phyloP scores from a whole-genome alignment of 1,139 yeast species.

The Meyerozyma sp. region DNA sequence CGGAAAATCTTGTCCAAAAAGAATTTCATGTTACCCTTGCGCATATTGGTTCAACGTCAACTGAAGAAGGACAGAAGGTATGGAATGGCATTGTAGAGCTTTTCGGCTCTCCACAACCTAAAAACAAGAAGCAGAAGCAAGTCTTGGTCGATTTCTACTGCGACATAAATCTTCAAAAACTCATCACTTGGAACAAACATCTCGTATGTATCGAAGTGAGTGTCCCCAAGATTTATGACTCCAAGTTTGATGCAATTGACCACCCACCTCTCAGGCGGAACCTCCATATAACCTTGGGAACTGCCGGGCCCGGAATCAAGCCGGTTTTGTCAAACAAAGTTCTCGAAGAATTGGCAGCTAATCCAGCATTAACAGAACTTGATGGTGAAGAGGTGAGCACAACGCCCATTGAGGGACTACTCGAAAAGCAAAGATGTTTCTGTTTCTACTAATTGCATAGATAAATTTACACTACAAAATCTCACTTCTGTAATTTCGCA shows the following conservation, averaged over 20 bases:
- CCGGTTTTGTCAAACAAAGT: constrained; percentile 37
- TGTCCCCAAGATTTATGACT: constrained; percentile 22
- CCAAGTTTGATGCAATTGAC: constrained; percentile 17
- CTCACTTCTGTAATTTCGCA: background rate
- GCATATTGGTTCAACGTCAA: constrained; percentile 39
- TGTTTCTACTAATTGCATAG: constrained; percentile 5
- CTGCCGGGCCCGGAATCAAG: constrained; percentile 37
- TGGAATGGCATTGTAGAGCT: constrained; percentile 18
- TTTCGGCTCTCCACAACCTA: constrained; percentile 7
- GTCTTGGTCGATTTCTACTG: constrained; percentile 18
- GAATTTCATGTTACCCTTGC: constrained; percentile 77
- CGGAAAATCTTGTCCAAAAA: constrained; percentile 39
- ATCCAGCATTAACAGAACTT: background rate
- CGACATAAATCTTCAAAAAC: constrained; percentile 33
- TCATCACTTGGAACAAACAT: constrained; percentile 46
- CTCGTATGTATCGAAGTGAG: constrained; percentile 56
- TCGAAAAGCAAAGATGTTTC: constrained; percentile 19
- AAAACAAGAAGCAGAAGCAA: constrained; percentile 7
- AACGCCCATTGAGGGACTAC: constrained; percentile 12
- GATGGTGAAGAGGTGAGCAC: constrained; percentile 2
- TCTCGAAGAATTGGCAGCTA: constrained; percentile 9
- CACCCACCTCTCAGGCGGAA: constrained; percentile 34
- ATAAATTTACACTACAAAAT: too few species aligned
- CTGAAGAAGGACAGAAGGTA: constrained; percentile 15
- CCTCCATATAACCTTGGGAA: constrained; percentile 78